Evolutionary conservation across 2,329 filamentous ascomycete genomes (phyloP).

Genomic region (Metarhizium robertsii): DNA sequence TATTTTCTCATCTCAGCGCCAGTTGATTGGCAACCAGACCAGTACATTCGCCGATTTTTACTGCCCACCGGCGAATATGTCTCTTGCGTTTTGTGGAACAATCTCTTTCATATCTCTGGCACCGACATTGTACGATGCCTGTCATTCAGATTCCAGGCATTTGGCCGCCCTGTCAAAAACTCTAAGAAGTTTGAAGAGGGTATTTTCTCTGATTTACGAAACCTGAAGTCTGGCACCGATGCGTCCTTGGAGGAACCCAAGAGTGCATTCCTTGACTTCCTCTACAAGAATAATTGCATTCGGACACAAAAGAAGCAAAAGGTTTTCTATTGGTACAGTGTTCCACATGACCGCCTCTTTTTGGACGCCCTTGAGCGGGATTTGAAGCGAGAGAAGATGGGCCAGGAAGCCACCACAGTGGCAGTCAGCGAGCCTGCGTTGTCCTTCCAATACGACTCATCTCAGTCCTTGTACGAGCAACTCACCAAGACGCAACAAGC

Average conservation of each 20-base stretch:
- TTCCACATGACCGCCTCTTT: constrained; percentile 94
- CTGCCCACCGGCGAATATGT: constrained; percentile 97
- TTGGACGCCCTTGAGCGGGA: constrained; percentile 95
- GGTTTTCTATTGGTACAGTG: constrained; percentile 99
- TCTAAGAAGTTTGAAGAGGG: constrained; percentile 99
- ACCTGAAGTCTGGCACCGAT: constrained; percentile 96
- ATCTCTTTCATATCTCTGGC: constrained; percentile 97
- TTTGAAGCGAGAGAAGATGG: constrained; percentile 98
- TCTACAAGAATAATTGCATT: constrained; percentile 99
- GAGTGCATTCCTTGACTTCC: constrained; percentile 94
- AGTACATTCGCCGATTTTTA: constrained; percentile 92
- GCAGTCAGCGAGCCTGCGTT: constrained; percentile 94
- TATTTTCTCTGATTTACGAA: constrained; percentile 97
- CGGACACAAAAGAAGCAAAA: constrained; percentile 99
- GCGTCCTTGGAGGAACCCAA: constrained; percentile 97
- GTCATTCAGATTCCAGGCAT: constrained; percentile 96
- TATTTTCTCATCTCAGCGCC: constrained; percentile 99
- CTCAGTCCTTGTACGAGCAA: constrained; percentile 97
- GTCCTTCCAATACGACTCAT: constrained; percentile 98
- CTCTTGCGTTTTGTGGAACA: constrained; percentile 97
- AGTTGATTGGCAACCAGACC: constrained; percentile 93
- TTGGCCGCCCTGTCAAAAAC: constrained; percentile 97
- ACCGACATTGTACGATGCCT: constrained; percentile 98
- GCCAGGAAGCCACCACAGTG: constrained; percentile 92
- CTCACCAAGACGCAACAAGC: constrained; percentile 98